phyloP scores from a whole-genome alignment of 2,329 filamentous ascomycete species.

The Xylariaceae sp. region DNA sequence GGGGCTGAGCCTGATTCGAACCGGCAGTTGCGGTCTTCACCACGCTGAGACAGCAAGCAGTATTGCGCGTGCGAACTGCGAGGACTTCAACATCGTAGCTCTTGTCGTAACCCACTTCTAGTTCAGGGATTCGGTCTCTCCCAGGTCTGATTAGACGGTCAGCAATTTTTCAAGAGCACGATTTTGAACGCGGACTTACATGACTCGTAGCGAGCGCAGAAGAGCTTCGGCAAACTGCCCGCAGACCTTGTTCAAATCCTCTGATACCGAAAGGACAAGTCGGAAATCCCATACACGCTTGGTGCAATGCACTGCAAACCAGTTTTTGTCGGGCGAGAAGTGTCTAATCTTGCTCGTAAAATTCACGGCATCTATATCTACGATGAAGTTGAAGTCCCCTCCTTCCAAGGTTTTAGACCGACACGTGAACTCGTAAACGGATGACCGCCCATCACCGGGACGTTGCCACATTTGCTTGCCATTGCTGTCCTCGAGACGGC shows the following conservation, averaged over 20 bases:
- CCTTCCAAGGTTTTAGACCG: conserved; percentile 3
- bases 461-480: conserved; percentile 27
- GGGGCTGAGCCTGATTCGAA: not conserved
- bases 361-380: conserved; percentile 36
- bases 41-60: conserved; percentile 30
- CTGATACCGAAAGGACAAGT: conserved; percentile 30
- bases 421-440: conserved; percentile 37
- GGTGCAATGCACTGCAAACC: conserved; percentile 38
- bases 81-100: conserved; percentile 31
- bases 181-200: conserved; percentile 31
- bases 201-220: conserved; percentile 32
- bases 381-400: conserved; percentile 23
- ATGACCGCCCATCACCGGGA: conserved; percentile 20
- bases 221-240: conserved; percentile 36
- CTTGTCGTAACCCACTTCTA: conserved; percentile 34
- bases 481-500: conserved; percentile 14
- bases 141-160: conserved; percentile 25
- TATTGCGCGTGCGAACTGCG: conserved; percentile 35
- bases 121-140: conserved; percentile 24
- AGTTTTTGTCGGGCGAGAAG: conserved; percentile 14
- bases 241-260: conserved; percentile 30
- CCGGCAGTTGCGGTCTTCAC: not conserved
- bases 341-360: conserved; percentile 31
- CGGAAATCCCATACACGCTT: conserved; percentile 40
- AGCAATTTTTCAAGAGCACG: not conserved